Evolutionary conservation across 108 stramenopile genomes (phyloP).

Genomic region (Parietichytrium sp.): DNA sequence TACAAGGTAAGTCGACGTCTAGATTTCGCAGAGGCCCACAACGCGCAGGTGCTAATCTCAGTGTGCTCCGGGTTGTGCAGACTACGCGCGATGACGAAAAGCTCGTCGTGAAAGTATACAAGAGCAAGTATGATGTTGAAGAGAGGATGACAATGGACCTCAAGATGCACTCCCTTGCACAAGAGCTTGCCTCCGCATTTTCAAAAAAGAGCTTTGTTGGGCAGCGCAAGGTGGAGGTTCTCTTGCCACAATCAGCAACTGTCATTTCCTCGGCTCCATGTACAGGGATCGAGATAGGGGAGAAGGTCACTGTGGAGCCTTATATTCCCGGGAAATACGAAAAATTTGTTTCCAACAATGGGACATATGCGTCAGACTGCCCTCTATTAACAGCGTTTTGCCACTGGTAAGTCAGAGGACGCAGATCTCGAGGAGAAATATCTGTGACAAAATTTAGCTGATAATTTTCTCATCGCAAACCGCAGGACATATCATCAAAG

Average conservation of each 20-base stretch:
- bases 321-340: background rate
- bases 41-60: too few species aligned
- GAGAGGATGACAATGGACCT: background rate
- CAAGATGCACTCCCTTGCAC: background rate
- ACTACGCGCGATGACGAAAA: too few species aligned
- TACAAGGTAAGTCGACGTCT: background rate
- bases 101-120: background rate
- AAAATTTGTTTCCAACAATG: conserved; percentile 27
- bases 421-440: too few species aligned
- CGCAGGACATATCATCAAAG: conserved; percentile 11
- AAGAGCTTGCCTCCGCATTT: background rate
- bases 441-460: too few species aligned
- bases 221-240: background rate
- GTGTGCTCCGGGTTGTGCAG: too few species aligned
- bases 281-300: background rate
- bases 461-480: too few species aligned
- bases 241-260: background rate
- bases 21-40: too few species aligned
- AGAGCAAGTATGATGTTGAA: background rate
- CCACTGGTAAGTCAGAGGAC: too few species aligned
- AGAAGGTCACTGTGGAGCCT: background rate
- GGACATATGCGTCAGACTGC: background rate
- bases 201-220: background rate
- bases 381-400: background rate
- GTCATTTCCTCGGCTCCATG: background rate